A percentile compares a stretch with the other conserved stretches of the same genome.
phyloP scores from a whole-genome alignment of 257 asterid genomes.

The Solanum stenotomum region DNA sequence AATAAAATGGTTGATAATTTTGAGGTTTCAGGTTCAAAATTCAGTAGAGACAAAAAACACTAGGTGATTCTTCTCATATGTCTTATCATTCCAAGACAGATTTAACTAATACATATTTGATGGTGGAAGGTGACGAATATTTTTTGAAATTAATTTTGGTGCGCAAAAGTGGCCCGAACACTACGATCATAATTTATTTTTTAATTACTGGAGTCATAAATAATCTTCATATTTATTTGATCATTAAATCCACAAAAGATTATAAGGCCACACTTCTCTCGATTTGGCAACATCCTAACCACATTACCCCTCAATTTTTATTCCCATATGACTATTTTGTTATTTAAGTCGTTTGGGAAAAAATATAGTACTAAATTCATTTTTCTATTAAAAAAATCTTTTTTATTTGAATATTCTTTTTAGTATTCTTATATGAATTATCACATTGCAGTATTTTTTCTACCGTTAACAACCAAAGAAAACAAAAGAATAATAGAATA shows the following conservation, averaged over 20 bases:
- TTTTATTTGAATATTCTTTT: no score
- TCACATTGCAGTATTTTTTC: neutral
- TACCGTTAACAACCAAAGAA: neutral
- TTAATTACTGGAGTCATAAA: neutral
- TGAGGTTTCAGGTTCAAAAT: no score
- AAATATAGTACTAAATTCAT: neutral
- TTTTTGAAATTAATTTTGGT: no score
- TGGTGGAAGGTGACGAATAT: no score
- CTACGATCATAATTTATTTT: no score
- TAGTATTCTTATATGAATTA: neutral
- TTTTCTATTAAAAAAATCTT: no score
- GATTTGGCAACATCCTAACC: neutral
- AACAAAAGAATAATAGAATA: neutral
- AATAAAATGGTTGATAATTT: no score
- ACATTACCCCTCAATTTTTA: neutral
- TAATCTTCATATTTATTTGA: no score
- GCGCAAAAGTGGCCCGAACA: no score
- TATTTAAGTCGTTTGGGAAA: neutral
- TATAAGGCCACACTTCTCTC: neutral
- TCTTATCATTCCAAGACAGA: no score
- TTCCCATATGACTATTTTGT: neutral
- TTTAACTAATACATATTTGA: accelerated
- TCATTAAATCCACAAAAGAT: neutral
- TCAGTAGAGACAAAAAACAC: no score
- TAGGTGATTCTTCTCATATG: no score